Conservation (phyloP, 352 stramenopile genomes). For the Phytopythium vexans region DNA sequence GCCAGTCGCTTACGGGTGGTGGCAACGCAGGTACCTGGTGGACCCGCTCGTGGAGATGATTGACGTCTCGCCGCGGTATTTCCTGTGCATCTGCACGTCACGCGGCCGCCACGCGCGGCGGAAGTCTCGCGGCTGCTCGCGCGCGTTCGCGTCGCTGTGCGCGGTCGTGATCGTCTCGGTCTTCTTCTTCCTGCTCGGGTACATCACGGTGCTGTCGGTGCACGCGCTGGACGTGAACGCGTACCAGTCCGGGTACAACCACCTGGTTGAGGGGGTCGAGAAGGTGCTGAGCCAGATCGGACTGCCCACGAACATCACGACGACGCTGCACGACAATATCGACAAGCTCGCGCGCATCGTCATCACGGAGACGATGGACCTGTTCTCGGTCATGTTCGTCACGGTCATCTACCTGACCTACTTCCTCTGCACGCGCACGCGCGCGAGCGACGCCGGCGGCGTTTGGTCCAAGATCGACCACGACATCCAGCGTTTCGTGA, state of each 20-base stretch:
- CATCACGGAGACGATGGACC: conserved; percentile 86
- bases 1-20: too few relatives aligned
- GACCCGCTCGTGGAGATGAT: conserved; percentile 86
- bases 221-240: conserved; percentile 75
- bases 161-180: conserved; percentile 83
- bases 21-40: conserved; percentile 58
- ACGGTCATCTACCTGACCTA: conserved; percentile 89
- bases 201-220: conserved; percentile 86
- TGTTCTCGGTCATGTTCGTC: conserved; percentile 89
- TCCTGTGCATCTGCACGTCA: conserved; percentile 84
- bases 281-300: conserved; percentile 66
- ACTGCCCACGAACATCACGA: conserved; percentile 85
- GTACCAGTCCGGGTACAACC: conserved; percentile 83
- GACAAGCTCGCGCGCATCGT: conserved; percentile 83
- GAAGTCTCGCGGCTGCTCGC: conserved; percentile 77
- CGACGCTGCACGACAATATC: conserved; percentile 87
- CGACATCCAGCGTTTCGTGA: conserved; percentile 88
- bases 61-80: conserved; percentile 85
- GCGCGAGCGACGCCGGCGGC: conserved; percentile 76
- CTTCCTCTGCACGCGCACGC: conserved; percentile 83
- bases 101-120: conserved; percentile 65
- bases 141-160: conserved; percentile 77
- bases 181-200: conserved; percentile 83
- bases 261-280: conserved; percentile 66
- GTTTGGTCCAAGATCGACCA: conserved; percentile 89